phyloP scores from a whole-genome alignment of 164 flowering plant species.

The Cinnamomum micranthum region DNA sequence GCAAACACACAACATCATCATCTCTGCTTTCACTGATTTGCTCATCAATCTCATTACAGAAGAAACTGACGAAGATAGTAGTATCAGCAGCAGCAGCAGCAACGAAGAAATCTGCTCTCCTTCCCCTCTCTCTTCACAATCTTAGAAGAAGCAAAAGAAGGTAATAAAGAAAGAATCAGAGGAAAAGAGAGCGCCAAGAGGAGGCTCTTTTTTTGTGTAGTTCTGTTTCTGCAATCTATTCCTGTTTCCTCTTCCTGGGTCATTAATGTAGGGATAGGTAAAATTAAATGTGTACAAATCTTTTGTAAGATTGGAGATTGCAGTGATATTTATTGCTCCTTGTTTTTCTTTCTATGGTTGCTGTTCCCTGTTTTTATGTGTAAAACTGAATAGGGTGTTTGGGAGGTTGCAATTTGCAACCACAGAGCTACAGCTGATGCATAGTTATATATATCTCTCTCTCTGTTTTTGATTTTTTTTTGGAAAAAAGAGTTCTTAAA shows the following conservation, averaged over 20 bases:
- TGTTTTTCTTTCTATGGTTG: no score
- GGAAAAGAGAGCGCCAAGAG: neutral
- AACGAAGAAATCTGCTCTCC: neutral
- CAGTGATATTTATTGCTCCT: no score
- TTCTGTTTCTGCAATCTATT: neutral
- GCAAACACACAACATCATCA: conserved; percentile 15
- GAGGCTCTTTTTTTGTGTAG: neutral
- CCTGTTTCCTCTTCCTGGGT: neutral
- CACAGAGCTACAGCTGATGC: no score
- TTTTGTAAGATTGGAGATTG: no score
- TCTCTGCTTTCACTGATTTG: conserved; percentile 24
- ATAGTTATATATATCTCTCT: no score
- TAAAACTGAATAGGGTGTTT: no score
- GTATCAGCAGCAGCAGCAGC: neutral
- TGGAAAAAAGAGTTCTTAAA: no score
- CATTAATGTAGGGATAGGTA: neutral
- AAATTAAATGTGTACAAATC: no score
- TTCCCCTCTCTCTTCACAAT: neutral
- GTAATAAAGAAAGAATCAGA: neutral
- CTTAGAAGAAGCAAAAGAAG: neutral
- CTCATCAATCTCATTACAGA: conserved; percentile 10
- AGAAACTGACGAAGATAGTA: conserved; percentile 4
- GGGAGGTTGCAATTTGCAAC: no score
- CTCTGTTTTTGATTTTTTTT: no score
- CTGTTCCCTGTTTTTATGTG: no score